Base-by-base conservation (phyloP, 75 land plant genomes). In the Selaginella moellendorffii region DNA sequence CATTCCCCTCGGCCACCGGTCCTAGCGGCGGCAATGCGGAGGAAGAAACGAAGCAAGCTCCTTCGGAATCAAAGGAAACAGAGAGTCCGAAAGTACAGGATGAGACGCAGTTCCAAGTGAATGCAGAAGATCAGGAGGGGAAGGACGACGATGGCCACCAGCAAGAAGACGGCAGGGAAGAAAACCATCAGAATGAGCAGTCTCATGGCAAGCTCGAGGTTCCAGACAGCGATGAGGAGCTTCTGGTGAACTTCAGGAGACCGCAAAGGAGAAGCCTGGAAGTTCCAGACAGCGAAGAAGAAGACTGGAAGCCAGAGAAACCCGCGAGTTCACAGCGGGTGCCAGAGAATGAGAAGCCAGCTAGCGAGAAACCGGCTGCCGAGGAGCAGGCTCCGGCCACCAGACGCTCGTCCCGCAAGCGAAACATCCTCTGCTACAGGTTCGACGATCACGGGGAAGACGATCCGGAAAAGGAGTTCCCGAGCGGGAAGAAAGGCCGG, bases 211-310 rank as follows among this genome's bases (percentile, higher is more conserved):
- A 9, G 64, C 54, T 46, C 29, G 52, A 26, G 21, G 27, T 25
- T 54, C 56, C 0, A n/a, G n/a, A n/a, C n/a, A n/a, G n/a, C n/a
- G n/a, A n/a, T n/a, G n/a, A n/a, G n/a, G n/a, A n/a, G n/a, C n/a
- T n/a, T n/a, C n/a, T n/a, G n/a, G n/a, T n/a, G n/a, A n/a, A n/a
- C n/a, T n/a, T 54, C 61, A 20, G 27, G 53, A 61, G 56, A 28
- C 23, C 29, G 24, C 54, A 72, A 22, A 21, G 19, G 9, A 56
- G 59, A 66, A 53, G 26, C 36, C 24, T n/a, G 31, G 66, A 51
- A 29, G 66, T 62, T 0, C 31, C n/a, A 17, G 67, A 30, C 27
- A 53, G 2, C 24, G 59, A 56, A 8, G 59, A 56, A 56, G 59
- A 56, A 8, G 59, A 56, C 5, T 9, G 8, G 14, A 5, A 36